These are phyloP conservation scores for Cladosporium sphaerospermum DNA, from an alignment of 2,329 filamentous ascomycete species.

Conservation along the genomic window DNA sequence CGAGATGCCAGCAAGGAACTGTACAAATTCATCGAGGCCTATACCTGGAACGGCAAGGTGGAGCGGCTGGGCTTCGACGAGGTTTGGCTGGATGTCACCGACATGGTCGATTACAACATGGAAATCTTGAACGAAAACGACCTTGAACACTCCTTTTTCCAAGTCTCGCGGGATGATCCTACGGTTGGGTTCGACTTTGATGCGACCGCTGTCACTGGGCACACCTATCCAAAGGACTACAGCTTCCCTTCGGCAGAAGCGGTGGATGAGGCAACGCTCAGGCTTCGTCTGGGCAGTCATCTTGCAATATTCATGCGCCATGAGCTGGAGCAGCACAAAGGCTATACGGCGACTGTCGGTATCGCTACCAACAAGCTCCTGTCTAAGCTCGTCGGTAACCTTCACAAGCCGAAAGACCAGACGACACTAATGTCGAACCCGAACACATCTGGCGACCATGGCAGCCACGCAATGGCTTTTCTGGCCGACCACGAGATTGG, in stretches of 20 bases:
- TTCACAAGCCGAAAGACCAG: slow-evolving; percentile 82
- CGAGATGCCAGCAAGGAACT: slow-evolving; percentile 78
- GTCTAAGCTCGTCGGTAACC: slow-evolving; percentile 75
- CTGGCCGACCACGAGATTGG: slow-evolving; percentile 70
- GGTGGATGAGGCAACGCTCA: slow-evolving; percentile 35
- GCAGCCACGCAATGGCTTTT: slow-evolving; percentile 57
- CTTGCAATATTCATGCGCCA: slow-evolving; percentile 68
- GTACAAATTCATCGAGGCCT: slow-evolving; percentile 64
- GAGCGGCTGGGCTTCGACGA: slow-evolving; percentile 90
- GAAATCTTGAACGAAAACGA: slow-evolving; percentile 61
- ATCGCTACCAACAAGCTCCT: slow-evolving; percentile 82
- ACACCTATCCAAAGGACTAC: slow-evolving; percentile 45
- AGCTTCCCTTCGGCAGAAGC: slow-evolving; percentile 1
- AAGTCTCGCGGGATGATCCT: slow-evolving; percentile 65
- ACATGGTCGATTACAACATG: slow-evolving; percentile 77
- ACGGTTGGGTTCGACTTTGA: slow-evolving; percentile 76
- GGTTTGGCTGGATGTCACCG: slow-evolving; percentile 77
- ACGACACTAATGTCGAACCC: slow-evolving; percentile 68
- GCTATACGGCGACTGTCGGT: slow-evolving; percentile 82
- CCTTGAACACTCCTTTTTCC: slow-evolving; percentile 68
- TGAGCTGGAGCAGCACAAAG: slow-evolving; percentile 66
- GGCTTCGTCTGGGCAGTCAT: slow-evolving; percentile 73
- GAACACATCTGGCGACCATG: neutral
- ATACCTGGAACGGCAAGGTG: slow-evolving; percentile 70
- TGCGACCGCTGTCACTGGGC: slow-evolving; percentile 60